These are phyloP conservation scores for Saccharomycopsis sp. DNA, from an alignment of 805 yeast genomes.

Conservation along the genomic window DNA sequence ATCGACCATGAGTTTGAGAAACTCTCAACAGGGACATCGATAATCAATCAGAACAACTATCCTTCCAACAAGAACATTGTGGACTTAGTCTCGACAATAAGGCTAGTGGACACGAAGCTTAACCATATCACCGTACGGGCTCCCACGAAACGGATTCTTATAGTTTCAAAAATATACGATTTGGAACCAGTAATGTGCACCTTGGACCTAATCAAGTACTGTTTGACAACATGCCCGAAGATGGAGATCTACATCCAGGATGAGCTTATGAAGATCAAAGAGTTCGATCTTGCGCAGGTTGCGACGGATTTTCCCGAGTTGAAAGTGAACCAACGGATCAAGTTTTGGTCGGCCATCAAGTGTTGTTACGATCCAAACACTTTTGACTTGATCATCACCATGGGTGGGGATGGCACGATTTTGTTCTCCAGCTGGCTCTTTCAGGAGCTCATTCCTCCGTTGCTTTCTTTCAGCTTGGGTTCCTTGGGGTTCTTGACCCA, in stretches of 20 bases:
- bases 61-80: slow-evolving; percentile 10
- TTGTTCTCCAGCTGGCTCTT: slow-evolving; percentile 80
- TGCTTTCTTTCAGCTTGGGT: slow-evolving; percentile 80
- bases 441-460: slow-evolving; percentile 83
- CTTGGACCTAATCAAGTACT: slow-evolving; percentile 21
- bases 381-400: slow-evolving; percentile 72
- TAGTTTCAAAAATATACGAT: slow-evolving; percentile 28
- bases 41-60: slow-evolving; percentile 1
- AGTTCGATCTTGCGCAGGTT: slow-evolving; percentile 37
- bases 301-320: slow-evolving; percentile 23
- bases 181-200: slow-evolving; percentile 27
- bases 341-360: slow-evolving; percentile 35
- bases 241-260: slow-evolving; percentile 42
- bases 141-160: slow-evolving; percentile 24
- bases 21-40: neutral
- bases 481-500: slow-evolving; percentile 89
- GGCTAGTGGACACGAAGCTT: slow-evolving; percentile 27
- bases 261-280: slow-evolving; percentile 21
- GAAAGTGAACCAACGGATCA: slow-evolving; percentile 20
- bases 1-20: slow-evolving; percentile 12
- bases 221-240: slow-evolving; percentile 27
- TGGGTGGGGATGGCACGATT: slow-evolving; percentile 98
- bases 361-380: slow-evolving; percentile 30
- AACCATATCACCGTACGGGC: slow-evolving; percentile 26
- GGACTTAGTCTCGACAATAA: slow-evolving; percentile 25